Conservation (phyloP, 2,329 filamentous ascomycete species). For the Samsoniella hepiali region DNA sequence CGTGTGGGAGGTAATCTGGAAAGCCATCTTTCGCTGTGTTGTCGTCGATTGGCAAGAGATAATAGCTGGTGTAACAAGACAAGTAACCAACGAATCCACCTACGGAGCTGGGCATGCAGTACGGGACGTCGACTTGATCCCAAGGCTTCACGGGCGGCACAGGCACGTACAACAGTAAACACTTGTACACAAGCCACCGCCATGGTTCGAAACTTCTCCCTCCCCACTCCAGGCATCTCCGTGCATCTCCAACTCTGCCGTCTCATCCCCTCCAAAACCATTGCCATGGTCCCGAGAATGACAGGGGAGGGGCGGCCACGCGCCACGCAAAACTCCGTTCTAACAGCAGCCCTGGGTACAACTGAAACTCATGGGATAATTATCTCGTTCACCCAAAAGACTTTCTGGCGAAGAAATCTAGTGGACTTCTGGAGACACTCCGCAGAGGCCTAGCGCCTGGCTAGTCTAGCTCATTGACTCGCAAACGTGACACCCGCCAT, state of each 20-base stretch:
- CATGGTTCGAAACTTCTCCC: not conserved
- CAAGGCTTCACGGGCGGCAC: not conserved
- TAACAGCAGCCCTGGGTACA: not conserved
- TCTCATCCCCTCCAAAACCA: not conserved
- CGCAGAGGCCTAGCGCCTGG: conserved; percentile 6
- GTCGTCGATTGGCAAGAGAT: not conserved
- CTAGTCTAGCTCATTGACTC: conserved; percentile 4
- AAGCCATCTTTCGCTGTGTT: not conserved
- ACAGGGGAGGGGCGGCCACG: not conserved
- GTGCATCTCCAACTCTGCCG: not conserved
- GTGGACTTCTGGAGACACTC: not conserved
- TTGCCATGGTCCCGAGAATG: not conserved
- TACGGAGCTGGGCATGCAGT: not conserved
- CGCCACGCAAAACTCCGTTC: not conserved
- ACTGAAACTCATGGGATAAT: not conserved
- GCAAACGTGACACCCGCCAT: conserved; percentile 13
- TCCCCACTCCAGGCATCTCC: conserved; percentile 1
- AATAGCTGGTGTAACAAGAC: not conserved
- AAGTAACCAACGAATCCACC: not conserved
- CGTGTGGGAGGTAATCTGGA: not conserved
- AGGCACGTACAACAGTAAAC: not conserved
- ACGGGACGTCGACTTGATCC: not conserved
- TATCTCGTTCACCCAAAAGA: not conserved
- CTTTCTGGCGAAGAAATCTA: not conserved
- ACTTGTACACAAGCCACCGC: conserved; percentile 4